phyloP scores from a whole-genome alignment of 345 rosid genomes.

The Salix arbutifolia region DNA sequence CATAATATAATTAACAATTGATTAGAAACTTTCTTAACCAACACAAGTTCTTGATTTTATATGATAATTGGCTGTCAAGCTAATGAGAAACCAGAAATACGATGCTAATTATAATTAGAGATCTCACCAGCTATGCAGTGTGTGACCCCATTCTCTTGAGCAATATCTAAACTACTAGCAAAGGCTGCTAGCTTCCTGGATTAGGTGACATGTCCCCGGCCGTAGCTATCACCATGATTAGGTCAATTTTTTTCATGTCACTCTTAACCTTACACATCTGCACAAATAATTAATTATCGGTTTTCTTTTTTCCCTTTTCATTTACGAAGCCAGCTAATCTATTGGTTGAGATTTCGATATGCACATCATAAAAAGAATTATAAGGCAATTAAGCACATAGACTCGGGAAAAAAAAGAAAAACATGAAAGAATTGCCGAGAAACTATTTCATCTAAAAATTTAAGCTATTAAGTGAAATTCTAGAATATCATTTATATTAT shows the following conservation, averaged over 20 bases:
- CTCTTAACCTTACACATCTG: background rate
- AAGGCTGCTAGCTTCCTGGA: background rate
- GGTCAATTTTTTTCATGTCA: background rate
- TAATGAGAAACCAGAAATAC: background rate
- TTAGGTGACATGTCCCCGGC: background rate
- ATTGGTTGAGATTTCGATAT: background rate
- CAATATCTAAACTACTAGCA: background rate
- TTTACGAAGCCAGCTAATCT: background rate
- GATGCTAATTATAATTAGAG: background rate
- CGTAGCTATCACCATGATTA: no score
- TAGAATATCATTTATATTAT: no score
- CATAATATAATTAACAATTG: background rate
- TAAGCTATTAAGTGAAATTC: accelerated
- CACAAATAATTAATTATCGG: background rate
- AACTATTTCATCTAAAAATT: no score
- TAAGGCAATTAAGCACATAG: no score
- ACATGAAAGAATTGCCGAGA: no score
- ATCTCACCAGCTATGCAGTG: background rate
- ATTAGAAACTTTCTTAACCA: background rate
- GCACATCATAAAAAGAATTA: background rate
- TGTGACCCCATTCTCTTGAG: background rate
- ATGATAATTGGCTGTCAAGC: background rate
- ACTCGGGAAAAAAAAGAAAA: no score
- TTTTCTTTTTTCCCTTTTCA: background rate
- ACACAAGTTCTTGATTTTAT: no score